Evolutionary conservation across 2,329 filamentous ascomycete genomes (phyloP).

Genomic region (Sporothrix brunneoviolacea): DNA sequence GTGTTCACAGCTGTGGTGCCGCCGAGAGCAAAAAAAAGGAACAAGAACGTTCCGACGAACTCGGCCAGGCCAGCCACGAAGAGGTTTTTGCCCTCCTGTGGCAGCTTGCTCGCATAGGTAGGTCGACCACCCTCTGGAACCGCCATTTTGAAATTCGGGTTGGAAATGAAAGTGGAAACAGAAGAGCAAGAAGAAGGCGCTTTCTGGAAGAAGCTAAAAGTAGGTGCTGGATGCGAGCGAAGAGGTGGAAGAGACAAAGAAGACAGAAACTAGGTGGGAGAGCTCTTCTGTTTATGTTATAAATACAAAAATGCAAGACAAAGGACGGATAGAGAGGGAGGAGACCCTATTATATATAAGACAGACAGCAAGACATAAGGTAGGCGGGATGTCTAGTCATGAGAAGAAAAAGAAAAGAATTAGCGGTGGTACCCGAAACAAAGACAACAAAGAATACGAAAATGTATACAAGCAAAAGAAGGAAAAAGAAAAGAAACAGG

Average conservation of each 20-base stretch:
- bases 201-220: no score
- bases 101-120: slow-evolving; percentile 14
- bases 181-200: no score
- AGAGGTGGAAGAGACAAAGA: neutral
- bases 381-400: neutral
- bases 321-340: neutral
- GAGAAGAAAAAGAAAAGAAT: neutral
- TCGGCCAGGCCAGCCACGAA: slow-evolving; percentile 40
- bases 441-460: no score
- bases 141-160: slow-evolving; percentile 5
- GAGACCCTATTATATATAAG: neutral
- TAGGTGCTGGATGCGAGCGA: no score
- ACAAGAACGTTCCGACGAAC: slow-evolving; percentile 48
- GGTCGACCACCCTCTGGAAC: neutral
- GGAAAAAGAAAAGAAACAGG: no score
- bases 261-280: neutral
- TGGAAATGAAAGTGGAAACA: no score
- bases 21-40: slow-evolving; percentile 35
- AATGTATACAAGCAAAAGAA: no score
- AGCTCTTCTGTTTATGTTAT: no score
- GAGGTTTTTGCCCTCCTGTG: slow-evolving; percentile 25
- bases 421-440: no score
- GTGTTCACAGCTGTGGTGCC: slow-evolving; percentile 24
- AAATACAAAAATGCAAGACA: neutral
- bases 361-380: neutral